Conservation (phyloP, 345 rosid genomes). For the Arabis hirsuta region DNA sequence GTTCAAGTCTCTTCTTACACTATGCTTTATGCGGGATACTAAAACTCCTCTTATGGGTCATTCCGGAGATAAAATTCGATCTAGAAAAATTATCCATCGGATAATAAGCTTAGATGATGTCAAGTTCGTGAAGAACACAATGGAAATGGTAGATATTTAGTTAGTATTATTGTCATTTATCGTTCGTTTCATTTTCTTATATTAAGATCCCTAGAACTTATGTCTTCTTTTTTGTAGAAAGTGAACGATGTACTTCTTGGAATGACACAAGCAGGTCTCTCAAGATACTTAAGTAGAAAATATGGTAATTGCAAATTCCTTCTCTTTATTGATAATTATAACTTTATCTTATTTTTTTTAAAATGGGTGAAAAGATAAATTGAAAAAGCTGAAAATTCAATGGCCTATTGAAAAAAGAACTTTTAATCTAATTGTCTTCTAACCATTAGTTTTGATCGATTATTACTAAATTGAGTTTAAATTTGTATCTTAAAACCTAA, state of each 20-base stretch:
- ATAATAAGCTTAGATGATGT: conserved; percentile 55
- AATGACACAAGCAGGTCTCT: conserved; percentile 61
- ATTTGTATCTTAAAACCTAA: too few relatives aligned
- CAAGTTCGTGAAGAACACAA: conserved; percentile 36
- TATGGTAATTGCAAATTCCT: conserved; percentile 45
- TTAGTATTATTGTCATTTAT: too few relatives aligned
- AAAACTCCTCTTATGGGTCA: conserved; percentile 50
- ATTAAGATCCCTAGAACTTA: neutral
- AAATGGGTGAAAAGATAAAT: too few relatives aligned
- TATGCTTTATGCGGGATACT: conserved; percentile 49
- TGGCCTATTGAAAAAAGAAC: too few relatives aligned
- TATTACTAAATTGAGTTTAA: too few relatives aligned
- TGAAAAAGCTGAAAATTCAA: too few relatives aligned
- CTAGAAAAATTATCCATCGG: conserved; percentile 48
- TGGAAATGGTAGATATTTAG: neutral
- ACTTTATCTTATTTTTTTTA: neutral
- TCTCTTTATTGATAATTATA: neutral
- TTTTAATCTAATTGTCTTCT: too few relatives aligned
- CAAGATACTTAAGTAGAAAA: conserved; percentile 52
- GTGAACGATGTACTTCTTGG: conserved; percentile 66
- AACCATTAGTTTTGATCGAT: too few relatives aligned
- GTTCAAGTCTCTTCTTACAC: conserved; percentile 41
- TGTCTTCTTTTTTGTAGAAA: conserved; percentile 50
- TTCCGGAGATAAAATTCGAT: neutral
- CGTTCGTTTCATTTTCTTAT: neutral